A percentile compares a stretch with the other conserved stretches of the same genome.
These are phyloP conservation scores for Zalaria sp. DNA, from an alignment of 2,329 filamentous ascomycete genomes.

Conservation along the genomic window DNA sequence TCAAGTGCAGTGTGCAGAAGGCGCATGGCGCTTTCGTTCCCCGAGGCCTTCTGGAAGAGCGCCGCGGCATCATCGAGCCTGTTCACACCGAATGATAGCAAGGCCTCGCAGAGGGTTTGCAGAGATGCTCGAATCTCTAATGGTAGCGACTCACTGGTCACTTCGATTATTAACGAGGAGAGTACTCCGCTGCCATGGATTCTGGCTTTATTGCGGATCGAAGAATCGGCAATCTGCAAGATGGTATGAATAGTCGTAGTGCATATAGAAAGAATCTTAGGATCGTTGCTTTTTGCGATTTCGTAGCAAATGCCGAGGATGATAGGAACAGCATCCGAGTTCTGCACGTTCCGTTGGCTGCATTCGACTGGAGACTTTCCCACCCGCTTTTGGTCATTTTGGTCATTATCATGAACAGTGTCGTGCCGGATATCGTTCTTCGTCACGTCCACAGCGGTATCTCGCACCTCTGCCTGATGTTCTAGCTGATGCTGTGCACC, in stretches of 20 bases:
- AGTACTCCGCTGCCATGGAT: background rate
- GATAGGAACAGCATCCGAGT: background rate
- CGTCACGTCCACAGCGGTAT: background rate
- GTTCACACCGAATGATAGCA: slow-evolving; percentile 65
- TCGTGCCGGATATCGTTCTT: background rate
- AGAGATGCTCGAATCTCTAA: slow-evolving; percentile 28
- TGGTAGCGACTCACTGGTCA: background rate
- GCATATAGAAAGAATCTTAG: background rate
- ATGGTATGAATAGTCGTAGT: background rate
- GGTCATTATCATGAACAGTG: too few relatives aligned
- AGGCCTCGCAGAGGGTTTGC: slow-evolving; percentile 50
- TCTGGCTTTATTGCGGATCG: background rate
- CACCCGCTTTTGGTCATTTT: too few relatives aligned
- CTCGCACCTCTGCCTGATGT: background rate
- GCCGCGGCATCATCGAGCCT: slow-evolving; percentile 71
- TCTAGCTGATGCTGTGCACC: background rate
- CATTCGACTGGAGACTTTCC: background rate
- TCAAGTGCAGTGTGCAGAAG: slow-evolving; percentile 65
- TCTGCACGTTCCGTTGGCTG: background rate
- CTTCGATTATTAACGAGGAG: background rate
- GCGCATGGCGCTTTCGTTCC: slow-evolving; percentile 40
- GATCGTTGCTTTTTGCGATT: background rate
- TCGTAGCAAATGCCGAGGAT: slow-evolving; percentile 1
- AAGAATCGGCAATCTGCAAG: background rate
- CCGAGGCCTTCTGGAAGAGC: slow-evolving; percentile 46